phyloP scores from a whole-genome alignment of 1,284 basidiomycete species.

The Heterobasidion parviporum region DNA sequence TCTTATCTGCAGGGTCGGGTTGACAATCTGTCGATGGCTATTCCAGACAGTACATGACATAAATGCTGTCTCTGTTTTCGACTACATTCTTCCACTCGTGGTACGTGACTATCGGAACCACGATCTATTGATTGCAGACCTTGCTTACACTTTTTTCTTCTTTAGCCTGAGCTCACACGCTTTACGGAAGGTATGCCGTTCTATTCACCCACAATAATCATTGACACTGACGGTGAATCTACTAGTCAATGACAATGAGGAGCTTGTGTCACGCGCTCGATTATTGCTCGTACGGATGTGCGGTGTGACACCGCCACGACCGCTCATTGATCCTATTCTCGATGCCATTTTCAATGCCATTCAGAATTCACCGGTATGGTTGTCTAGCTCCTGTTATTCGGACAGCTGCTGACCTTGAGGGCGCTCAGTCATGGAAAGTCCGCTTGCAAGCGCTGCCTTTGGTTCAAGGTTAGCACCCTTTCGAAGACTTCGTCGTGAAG shows the following conservation, averaged over 20 bases:
- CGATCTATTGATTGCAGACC: neutral
- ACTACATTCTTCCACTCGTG: conserved; percentile 76
- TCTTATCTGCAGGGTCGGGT: conserved; percentile 39
- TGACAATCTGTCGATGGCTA: conserved; percentile 69
- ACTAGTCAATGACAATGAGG: conserved; percentile 61
- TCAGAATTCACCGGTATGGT: conserved; percentile 51
- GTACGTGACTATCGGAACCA: conserved; percentile 25
- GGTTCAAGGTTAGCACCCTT: conserved; percentile 46
- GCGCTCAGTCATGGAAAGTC: conserved; percentile 58
- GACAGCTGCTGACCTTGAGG: neutral
- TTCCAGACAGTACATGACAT: conserved; percentile 67
- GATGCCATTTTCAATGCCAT: conserved; percentile 62
- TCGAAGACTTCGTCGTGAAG: neutral
- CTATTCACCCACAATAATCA: neutral
- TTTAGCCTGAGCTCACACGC: conserved; percentile 61
- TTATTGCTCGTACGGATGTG: conserved; percentile 65
- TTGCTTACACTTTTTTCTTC: neutral
- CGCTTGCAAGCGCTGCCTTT: conserved; percentile 66
- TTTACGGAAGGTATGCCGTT: conserved; percentile 52
- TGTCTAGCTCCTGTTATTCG: neutral
- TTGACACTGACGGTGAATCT: neutral
- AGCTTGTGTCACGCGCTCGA: conserved; percentile 51
- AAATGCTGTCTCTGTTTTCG: conserved; percentile 67
- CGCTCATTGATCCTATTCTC: conserved; percentile 50
- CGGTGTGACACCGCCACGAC: conserved; percentile 56